phyloP scores from a whole-genome alignment of 768 basidiomycete species.

The Boletus tomentosulus region DNA sequence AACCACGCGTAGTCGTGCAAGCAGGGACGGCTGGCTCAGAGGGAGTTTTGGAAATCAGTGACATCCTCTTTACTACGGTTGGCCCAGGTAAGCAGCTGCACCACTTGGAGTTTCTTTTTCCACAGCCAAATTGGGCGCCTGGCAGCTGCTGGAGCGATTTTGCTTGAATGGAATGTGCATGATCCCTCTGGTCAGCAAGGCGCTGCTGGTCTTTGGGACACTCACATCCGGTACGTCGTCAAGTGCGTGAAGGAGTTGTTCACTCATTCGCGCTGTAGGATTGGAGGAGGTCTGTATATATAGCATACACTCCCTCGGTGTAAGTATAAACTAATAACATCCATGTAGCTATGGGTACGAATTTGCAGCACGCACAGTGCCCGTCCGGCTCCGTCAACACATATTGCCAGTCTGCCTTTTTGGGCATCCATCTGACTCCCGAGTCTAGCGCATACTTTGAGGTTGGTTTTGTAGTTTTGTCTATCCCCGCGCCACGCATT shows the following conservation, averaged over 20 bases:
- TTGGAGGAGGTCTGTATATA: slow-evolving; percentile 25
- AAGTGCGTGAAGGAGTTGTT: background rate
- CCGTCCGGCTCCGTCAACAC: slow-evolving; percentile 38
- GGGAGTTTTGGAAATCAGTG: slow-evolving; percentile 59
- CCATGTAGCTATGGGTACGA: slow-evolving; percentile 46
- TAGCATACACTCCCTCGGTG: background rate
- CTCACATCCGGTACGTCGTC: slow-evolving; percentile 33
- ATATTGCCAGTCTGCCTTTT: slow-evolving; percentile 59
- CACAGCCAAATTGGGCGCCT: background rate
- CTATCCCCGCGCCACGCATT: background rate
- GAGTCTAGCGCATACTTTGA: slow-evolving; percentile 58
- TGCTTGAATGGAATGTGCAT: slow-evolving; percentile 59
- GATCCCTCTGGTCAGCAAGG: slow-evolving; percentile 49
- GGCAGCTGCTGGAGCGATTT: slow-evolving; percentile 41
- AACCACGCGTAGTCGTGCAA: slow-evolving; percentile 39
- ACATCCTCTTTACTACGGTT: slow-evolving; percentile 56
- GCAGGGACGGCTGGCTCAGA: slow-evolving; percentile 42
- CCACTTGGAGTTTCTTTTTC: background rate
- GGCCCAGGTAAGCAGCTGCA: slow-evolving; percentile 37
- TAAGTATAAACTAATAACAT: background rate
- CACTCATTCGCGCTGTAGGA: slow-evolving; percentile 5
- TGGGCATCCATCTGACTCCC: slow-evolving; percentile 57
- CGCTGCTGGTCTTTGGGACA: slow-evolving; percentile 52
- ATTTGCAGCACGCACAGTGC: slow-evolving; percentile 43
- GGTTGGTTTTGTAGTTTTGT: slow-evolving; percentile 29